Conservation (phyloP, 1,284 basidiomycete species). For the Cryptococcus amylolentus region DNA sequence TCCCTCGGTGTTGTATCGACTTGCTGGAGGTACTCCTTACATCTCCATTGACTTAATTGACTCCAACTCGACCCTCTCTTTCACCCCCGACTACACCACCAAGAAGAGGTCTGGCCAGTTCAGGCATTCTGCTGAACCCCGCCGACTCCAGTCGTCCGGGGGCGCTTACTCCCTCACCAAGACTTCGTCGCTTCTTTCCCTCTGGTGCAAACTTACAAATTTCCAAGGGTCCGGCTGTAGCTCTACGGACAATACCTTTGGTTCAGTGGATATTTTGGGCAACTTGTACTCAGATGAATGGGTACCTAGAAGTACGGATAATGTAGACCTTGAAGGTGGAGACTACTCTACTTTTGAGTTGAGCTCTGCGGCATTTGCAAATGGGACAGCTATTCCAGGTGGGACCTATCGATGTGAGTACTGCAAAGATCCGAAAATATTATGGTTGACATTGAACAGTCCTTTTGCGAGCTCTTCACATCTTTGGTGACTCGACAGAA, state of each 20-base stretch:
- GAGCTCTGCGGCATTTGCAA: slow-evolving; percentile 53
- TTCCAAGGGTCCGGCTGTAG: slow-evolving; percentile 22
- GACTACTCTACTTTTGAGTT: slow-evolving; percentile 52
- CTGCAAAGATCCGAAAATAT: not conserved
- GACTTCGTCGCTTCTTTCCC: slow-evolving; percentile 2
- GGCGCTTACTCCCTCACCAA: not conserved
- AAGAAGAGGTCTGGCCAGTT: slow-evolving; percentile 16
- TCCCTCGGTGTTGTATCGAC: slow-evolving; percentile 42
- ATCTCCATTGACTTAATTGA: slow-evolving; percentile 54
- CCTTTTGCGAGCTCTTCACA: slow-evolving; percentile 59
- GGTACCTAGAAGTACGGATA: slow-evolving; percentile 43
- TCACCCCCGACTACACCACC: slow-evolving; percentile 35
- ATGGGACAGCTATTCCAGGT: slow-evolving; percentile 60
- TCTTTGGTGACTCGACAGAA: slow-evolving; percentile 57
- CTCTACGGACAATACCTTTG: slow-evolving; percentile 32
- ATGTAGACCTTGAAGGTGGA: slow-evolving; percentile 39
- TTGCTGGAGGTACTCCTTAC: slow-evolving; percentile 58
- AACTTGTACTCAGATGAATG: slow-evolving; percentile 49
- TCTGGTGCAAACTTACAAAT: slow-evolving; percentile 24
- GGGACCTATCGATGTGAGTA: slow-evolving; percentile 56
- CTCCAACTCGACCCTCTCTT: slow-evolving; percentile 36
- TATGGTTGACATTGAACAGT: slow-evolving; percentile 31
- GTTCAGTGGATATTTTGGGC: slow-evolving; percentile 52
- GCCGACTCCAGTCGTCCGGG: slow-evolving; percentile 10
- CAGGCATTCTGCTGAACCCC: slow-evolving; percentile 27